A percentile compares a stretch with the other conserved stretches of the same genome.
phyloP scores from a whole-genome alignment of 1,284 basidiomycete genomes.

The Gymnopus androsaceus region DNA sequence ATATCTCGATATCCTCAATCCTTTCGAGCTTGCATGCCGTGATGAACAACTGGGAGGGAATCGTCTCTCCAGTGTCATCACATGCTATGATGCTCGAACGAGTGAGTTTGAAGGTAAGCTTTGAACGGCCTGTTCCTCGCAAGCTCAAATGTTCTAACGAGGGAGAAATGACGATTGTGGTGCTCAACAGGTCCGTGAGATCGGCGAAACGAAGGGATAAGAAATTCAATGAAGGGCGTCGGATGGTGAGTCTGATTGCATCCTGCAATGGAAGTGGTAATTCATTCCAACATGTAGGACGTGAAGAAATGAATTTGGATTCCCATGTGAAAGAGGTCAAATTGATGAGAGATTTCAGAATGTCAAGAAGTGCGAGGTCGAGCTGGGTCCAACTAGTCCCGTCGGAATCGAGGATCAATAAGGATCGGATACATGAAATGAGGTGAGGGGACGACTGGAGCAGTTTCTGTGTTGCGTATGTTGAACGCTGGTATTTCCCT shows the following conservation, averaged over 20 bases:
- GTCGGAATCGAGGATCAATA: neutral
- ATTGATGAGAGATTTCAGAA: neutral
- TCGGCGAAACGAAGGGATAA: slow-evolving; percentile 2
- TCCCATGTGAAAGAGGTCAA: slow-evolving; percentile 1
- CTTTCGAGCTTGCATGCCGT: slow-evolving; percentile 8
- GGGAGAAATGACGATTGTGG: slow-evolving; percentile 1
- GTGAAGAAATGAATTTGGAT: neutral
- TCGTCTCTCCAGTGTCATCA: neutral
- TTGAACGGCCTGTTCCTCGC: neutral
- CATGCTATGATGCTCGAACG: slow-evolving; percentile 1
- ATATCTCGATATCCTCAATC: slow-evolving; percentile 4
- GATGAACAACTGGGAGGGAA: neutral
- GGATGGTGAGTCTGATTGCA: neutral
- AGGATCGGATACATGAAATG: slow-evolving; percentile 5
- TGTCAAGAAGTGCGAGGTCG: neutral
- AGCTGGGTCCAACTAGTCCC: neutral
- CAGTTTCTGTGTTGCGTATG: neutral
- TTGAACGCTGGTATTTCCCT: neutral
- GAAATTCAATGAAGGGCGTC: slow-evolving; percentile 1
- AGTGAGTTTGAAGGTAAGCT: neutral
- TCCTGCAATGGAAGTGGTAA: slow-evolving; percentile 3
- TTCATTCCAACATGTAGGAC: neutral
- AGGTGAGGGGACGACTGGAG: slow-evolving; percentile 8
- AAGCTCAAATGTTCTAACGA: neutral
- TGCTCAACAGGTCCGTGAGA: neutral